These are phyloP conservation scores for Musa troglodytarum DNA, from an alignment of 176 grass and related monocot species.

Conservation along the genomic window DNA sequence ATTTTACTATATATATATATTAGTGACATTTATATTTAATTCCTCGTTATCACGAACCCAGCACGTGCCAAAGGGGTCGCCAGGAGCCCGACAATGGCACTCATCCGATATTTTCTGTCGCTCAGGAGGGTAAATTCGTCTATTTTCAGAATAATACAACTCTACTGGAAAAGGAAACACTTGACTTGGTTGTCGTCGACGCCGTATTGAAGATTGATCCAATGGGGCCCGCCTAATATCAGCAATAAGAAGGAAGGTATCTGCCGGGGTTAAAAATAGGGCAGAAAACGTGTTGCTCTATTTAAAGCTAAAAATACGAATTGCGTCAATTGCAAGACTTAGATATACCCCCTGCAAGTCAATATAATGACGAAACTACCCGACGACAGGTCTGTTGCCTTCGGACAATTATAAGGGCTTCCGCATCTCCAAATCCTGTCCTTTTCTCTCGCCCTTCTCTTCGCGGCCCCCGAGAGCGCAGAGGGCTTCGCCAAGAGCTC, in stretches of 20 bases:
- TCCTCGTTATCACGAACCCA: background rate
- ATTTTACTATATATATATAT: no score
- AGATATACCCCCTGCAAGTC: no score
- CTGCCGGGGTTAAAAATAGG: fast-evolving
- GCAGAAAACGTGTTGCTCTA: no score
- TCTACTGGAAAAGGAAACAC: no score
- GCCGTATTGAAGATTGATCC: no score
- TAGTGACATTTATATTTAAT: no score
- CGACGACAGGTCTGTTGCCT: background rate
- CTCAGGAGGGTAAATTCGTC: no score
- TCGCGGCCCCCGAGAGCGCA: background rate
- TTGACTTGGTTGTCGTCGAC: no score
- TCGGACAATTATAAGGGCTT: background rate
- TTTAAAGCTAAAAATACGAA: background rate
- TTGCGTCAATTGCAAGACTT: background rate
- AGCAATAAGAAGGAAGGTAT: no score
- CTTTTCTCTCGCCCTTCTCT: background rate
- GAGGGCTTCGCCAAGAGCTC: background rate
- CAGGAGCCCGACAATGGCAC: background rate
- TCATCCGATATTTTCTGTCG: background rate
- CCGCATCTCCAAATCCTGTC: background rate
- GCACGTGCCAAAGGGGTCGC: background rate
- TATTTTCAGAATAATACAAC: background rate
- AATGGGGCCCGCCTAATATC: no score
- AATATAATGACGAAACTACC: background rate